Conservation (phyloP, 345 rosid genomes). For the Ceriops zippeliana region DNA sequence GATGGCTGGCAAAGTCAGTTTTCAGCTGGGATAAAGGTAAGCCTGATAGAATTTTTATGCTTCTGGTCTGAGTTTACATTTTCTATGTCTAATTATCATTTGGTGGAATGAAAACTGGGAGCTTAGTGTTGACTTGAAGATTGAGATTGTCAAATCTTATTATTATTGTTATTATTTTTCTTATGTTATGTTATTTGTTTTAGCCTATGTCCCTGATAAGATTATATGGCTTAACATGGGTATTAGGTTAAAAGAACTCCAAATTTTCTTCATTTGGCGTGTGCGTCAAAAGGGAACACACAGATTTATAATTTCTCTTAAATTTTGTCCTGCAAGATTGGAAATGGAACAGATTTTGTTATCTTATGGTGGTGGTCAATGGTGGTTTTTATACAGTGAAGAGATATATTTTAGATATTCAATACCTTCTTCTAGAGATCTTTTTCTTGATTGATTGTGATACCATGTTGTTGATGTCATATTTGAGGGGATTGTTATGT, state of each 20-base stretch:
- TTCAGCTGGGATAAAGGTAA: constrained; percentile 77
- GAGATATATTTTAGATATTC: not conserved
- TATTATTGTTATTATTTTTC: not conserved
- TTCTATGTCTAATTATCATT: not conserved
- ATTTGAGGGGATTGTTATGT: constrained; percentile 4
- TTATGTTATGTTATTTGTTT: not conserved
- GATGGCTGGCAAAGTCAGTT: constrained; percentile 80
- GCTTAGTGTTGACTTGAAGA: not conserved
- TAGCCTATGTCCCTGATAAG: not conserved
- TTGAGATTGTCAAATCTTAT: not conserved
- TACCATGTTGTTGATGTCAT: not conserved
- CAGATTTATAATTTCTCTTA: not conserved
- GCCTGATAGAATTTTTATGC: constrained; percentile 11
- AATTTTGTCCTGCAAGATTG: not conserved
- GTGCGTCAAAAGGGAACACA: not conserved
- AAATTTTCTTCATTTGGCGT: no score
- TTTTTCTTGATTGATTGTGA: constrained; percentile 2
- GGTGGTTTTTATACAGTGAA: not conserved
- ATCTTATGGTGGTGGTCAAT: not conserved
- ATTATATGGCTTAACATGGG: not conserved
- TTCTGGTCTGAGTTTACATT: not conserved
- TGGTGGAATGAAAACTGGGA: not conserved
- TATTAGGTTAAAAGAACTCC: not conserved
- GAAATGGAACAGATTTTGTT: constrained; percentile 1
- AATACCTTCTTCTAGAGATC: not conserved